Percentiles rank a stretch among this genome's conserved stretches.
Conservation (phyloP, 1,284 basidiomycete species). For the Golubevia pallescens region DNA sequence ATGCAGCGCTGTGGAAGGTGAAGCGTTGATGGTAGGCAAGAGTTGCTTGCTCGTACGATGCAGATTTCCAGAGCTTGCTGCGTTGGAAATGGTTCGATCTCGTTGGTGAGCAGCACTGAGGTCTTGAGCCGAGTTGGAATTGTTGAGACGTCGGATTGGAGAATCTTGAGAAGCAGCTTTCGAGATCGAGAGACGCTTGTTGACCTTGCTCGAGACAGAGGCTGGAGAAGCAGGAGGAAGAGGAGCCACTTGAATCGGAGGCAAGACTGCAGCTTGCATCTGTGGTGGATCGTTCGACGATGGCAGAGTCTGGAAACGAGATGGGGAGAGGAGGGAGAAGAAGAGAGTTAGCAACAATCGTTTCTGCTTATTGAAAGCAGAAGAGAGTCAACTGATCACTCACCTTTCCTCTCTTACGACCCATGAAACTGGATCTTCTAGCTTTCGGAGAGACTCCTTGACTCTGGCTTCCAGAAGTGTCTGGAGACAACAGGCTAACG, state of each 20-base stretch:
- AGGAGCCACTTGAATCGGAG: constrained; percentile 84
- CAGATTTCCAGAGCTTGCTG: not conserved
- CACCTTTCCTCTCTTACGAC: constrained; percentile 90
- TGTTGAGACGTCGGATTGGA: constrained; percentile 8
- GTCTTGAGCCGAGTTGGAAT: constrained; percentile 14
- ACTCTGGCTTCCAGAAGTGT: too few relatives aligned
- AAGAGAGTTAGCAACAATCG: constrained; percentile 2
- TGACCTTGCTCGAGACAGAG: constrained; percentile 78
- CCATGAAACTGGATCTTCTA: constrained; percentile 84
- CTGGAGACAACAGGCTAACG: too few relatives aligned
- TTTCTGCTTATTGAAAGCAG: not conserved
- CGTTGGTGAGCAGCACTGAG: not conserved
- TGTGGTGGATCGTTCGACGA: constrained; percentile 77
- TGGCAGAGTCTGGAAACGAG: constrained; percentile 74
- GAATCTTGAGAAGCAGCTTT: constrained; percentile 23
- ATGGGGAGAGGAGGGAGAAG: not conserved
- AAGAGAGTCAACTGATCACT: constrained; percentile 16
- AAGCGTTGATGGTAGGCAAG: constrained; percentile 10
- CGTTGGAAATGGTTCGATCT: too few relatives aligned
- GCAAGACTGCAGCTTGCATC: constrained; percentile 70
- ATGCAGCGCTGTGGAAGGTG: constrained; percentile 6
- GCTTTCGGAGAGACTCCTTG: constrained; percentile 5
- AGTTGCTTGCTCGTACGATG: not conserved
- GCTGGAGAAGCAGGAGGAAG: constrained; percentile 79
- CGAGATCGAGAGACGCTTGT: constrained; percentile 68